A percentile compares a stretch with the other conserved stretches of the same genome.
These are phyloP conservation scores for Aspergillus sergii DNA, from an alignment of 2,329 filamentous ascomycete species.

Conservation along the genomic window DNA sequence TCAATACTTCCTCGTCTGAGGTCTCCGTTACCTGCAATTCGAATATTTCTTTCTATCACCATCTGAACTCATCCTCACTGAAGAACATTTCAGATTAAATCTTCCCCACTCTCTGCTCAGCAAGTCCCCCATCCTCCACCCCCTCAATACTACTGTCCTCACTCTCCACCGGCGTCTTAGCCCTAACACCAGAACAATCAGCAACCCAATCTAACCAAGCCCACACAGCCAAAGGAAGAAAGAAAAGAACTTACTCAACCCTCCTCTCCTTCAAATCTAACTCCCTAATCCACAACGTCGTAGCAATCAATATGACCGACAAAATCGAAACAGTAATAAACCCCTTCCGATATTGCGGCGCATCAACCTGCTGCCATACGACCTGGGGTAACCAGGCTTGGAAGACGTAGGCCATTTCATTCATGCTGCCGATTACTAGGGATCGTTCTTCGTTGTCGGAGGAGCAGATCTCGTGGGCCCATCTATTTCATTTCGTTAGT, in stretches of 20 bases:
- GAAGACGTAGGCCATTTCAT: conserved; percentile 69
- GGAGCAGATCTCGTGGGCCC: conserved; percentile 59
- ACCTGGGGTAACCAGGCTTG: conserved; percentile 70
- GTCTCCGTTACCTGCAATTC: neutral
- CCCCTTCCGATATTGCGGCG: conserved; percentile 62
- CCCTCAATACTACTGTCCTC: neutral
- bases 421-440: conserved; percentile 67
- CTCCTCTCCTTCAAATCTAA: conserved; percentile 15
- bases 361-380: conserved; percentile 67
- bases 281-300: conserved; percentile 32
- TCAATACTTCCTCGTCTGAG: neutral
- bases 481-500: too few relatives aligned
- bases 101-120: neutral
- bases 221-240: neutral
- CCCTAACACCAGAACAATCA: neutral
- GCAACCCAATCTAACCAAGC: neutral
- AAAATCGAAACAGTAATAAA: conserved; percentile 59
- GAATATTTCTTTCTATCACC: neutral
- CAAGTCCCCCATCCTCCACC: neutral
- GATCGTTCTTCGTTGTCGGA: conserved; percentile 67
- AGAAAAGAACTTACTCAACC: conserved; percentile 3
- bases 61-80: neutral
- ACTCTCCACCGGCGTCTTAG: neutral
- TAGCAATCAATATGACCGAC: conserved; percentile 53
- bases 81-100: neutral